Base-by-base conservation (phyloP, 805 yeast genomes). In the Priceomyces fermenticarens region DNA sequence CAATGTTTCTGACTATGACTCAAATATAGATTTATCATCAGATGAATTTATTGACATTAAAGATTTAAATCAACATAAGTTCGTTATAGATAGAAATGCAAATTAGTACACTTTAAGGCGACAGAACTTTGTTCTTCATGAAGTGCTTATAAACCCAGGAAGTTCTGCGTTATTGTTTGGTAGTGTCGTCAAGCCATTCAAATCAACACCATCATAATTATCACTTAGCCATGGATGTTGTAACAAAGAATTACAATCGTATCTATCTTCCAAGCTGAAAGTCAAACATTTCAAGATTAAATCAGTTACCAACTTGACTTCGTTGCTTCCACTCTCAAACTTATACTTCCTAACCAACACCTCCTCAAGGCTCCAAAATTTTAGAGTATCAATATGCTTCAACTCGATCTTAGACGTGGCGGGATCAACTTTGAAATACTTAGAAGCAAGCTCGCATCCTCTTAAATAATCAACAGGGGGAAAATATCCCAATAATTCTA, bases 191-290 rank as follows among this genome's bases (percentile, higher is more conserved):
- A 60, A 47, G 26, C 50, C 56, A 9, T 35, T 34, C 26, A 46
- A 37, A 35, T 46, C 47, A 20, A 39, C 30, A 10, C 39, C 44
- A 8, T 41, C 17, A 20, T 46, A 51, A 16, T 49, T 49, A 20
- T 48, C 49, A 3, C 43, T 40, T 3, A 79, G 57, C 80, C 81
- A 81, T 3, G 77, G 72, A 54, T 79, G 84, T 25, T 70, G 63
- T 35, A 73, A 60, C 57, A 80, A 65, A 6, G 77, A 67, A 30
- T 77, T 75, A 20, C 81, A 76, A 61, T 80, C 85, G 38, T 67
- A 72, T 39, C 86, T 64, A 10, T 68, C 68, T 33, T 58, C 57
- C 17, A 81, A 76, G 49, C 73, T 70, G 49, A 71, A 68, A 36
- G 61, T 64, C 35, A 81, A 63, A 67, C 83, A 76, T 41, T 75